These are phyloP conservation scores for Venturiaceae sp. DNA, from an alignment of 2,329 filamentous ascomycete genomes.

Conservation along the genomic window DNA sequence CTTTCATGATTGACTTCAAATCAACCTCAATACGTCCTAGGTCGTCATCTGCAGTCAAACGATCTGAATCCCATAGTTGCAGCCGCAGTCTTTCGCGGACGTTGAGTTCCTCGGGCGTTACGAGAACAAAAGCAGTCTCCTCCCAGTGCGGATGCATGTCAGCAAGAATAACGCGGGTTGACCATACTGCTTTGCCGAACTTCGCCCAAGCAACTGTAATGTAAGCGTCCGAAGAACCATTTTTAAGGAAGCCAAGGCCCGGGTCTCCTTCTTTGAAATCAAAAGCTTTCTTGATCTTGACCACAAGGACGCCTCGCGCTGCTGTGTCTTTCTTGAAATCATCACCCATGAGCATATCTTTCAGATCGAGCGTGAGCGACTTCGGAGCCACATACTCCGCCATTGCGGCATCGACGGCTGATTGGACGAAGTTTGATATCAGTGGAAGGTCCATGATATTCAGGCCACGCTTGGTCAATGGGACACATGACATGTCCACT, in stretches of 20 bases:
- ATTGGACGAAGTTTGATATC: constrained; percentile 67
- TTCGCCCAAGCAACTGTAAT: constrained; percentile 69
- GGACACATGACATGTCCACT: constrained; percentile 60
- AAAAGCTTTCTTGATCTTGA: constrained; percentile 56
- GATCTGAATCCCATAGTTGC: constrained; percentile 69
- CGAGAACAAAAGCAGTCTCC: constrained; percentile 59
- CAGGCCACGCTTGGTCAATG: constrained; percentile 56
- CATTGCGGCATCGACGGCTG: constrained; percentile 62
- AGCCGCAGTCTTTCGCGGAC: constrained; percentile 59
- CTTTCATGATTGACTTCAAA: constrained; percentile 55
- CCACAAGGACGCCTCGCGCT: constrained; percentile 53
- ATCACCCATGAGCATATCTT: constrained; percentile 68
- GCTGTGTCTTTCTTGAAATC: constrained; percentile 70
- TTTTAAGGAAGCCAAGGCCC: constrained; percentile 47
- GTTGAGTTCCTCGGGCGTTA: constrained; percentile 62
- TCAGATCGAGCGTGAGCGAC: constrained; percentile 62
- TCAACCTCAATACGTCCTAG: constrained; percentile 63
- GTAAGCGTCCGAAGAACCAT: constrained; percentile 59
- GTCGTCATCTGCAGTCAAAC: constrained; percentile 63
- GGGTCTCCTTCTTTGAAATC: constrained; percentile 65
- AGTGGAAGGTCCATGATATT: constrained; percentile 69
- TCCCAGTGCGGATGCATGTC: constrained; percentile 64
- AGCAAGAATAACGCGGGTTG: constrained; percentile 53
- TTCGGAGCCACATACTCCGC: constrained; percentile 70
- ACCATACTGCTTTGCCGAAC: constrained; percentile 60